Evolutionary conservation across 345 rosid species (phyloP).

Genomic region (Gossypium turneri): DNA sequence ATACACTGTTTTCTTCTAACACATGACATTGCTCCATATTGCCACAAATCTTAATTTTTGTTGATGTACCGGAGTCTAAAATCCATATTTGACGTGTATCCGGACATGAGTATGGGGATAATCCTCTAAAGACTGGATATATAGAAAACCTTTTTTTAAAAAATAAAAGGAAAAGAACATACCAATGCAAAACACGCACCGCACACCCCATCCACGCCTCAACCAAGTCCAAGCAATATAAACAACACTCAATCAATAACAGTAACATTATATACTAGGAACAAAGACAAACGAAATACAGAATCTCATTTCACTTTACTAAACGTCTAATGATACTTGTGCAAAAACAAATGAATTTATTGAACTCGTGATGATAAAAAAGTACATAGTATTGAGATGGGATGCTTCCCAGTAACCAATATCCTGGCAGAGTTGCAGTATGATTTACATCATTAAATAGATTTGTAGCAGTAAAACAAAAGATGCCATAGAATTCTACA

Average conservation of each 20-base stretch:
- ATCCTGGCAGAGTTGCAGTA: not conserved
- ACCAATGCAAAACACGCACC: not conserved
- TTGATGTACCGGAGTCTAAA: not conserved
- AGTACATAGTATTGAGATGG: not conserved
- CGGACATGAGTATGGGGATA: not conserved
- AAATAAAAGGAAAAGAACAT: not conserved
- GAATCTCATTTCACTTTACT: not conserved
- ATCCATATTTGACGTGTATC: not conserved
- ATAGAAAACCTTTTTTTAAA: too few relatives aligned
- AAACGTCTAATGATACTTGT: not conserved
- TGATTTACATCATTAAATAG: not conserved
- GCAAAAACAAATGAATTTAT: not conserved
- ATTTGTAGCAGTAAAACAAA: not conserved
- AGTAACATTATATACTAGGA: not conserved
- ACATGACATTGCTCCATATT: not conserved
- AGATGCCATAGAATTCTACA: not conserved
- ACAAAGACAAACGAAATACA: not conserved
- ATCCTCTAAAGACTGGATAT: not conserved
- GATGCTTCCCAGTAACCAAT: conserved; percentile 1
- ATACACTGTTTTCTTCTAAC: not conserved
- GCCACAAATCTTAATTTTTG: not conserved
- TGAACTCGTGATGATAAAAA: not conserved
- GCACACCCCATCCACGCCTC: not conserved
- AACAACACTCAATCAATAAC: not conserved
- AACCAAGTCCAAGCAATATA: not conserved